Evolutionary conservation across 2,329 filamentous ascomycete genomes (phyloP).

Genomic region (Aureobasidium sp.): DNA sequence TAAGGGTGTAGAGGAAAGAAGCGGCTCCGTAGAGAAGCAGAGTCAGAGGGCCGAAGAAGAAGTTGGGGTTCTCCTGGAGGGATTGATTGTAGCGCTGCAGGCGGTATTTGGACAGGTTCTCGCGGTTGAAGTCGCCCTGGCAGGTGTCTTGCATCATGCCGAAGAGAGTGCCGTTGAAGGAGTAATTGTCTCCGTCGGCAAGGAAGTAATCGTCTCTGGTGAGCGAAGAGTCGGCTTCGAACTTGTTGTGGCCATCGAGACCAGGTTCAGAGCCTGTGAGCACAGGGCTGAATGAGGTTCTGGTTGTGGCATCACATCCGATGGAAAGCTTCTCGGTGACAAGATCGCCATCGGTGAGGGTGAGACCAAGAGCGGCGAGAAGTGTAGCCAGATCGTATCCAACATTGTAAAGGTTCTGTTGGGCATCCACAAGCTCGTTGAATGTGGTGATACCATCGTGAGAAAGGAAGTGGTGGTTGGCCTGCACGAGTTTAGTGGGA

Average conservation of each 20-base stretch:
- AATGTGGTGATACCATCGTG: constrained; percentile 35
- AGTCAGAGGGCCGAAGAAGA: constrained; percentile 33
- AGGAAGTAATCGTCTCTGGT: constrained; percentile 35
- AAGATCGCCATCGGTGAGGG: constrained; percentile 32
- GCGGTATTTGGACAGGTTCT: constrained; percentile 31
- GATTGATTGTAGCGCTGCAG: constrained; percentile 32
- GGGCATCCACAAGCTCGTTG: constrained; percentile 36
- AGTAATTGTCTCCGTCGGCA: constrained; percentile 29
- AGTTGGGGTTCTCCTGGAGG: constrained; percentile 30
- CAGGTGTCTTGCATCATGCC: constrained; percentile 28
- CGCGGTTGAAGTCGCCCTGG: constrained; percentile 29
- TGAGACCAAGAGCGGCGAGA: constrained; percentile 32
- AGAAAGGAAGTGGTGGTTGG: constrained; percentile 25
- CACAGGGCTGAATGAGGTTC: constrained; percentile 28
- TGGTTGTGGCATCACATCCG: constrained; percentile 36
- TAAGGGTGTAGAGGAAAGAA: constrained; percentile 36
- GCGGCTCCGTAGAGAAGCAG: constrained; percentile 35
- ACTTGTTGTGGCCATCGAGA: constrained; percentile 37
- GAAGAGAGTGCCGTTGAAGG: constrained; percentile 34
- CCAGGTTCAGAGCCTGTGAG: constrained; percentile 32
- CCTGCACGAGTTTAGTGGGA: constrained; percentile 27
- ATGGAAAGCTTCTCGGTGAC: constrained; percentile 35
- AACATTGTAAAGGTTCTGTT: constrained; percentile 39
- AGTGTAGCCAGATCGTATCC: constrained; percentile 33
- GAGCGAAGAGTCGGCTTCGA: constrained; percentile 33